A percentile compares a stretch with the other conserved stretches of the same genome.
phyloP scores from a whole-genome alignment of 2,329 filamentous ascomycete genomes.

The Xylaria digitata region DNA sequence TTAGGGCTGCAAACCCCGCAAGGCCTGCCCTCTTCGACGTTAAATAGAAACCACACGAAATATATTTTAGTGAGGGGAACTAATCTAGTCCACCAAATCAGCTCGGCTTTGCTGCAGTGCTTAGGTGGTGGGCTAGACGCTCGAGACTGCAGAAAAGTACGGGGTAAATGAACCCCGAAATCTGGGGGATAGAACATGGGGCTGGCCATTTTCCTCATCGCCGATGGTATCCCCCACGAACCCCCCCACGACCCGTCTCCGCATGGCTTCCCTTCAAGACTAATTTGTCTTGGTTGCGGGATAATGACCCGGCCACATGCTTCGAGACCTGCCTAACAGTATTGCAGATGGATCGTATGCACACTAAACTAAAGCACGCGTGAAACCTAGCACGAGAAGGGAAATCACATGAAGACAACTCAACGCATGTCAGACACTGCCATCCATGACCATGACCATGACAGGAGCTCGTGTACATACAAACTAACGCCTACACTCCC shows the following conservation, averaged over 20 bases:
- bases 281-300: slow-evolving; percentile 17
- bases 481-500: slow-evolving; percentile 18
- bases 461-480: slow-evolving; percentile 24
- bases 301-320: slow-evolving; percentile 24
- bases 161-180: slow-evolving; percentile 30
- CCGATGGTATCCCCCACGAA: slow-evolving; percentile 24
- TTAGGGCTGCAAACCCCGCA: slow-evolving; percentile 6
- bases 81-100: slow-evolving; percentile 3
- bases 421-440: slow-evolving; percentile 32
- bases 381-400: slow-evolving; percentile 14
- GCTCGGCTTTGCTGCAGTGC: slow-evolving; percentile 8
- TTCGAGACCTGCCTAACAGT: slow-evolving; percentile 5
- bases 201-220: slow-evolving; percentile 20
- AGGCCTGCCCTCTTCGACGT: neutral
- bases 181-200: slow-evolving; percentile 34
- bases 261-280: slow-evolving; percentile 17
- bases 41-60: neutral
- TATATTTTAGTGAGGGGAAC: neutral
- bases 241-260: slow-evolving; percentile 19
- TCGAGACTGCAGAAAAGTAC: slow-evolving; percentile 16
- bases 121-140: neutral
- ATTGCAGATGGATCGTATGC: slow-evolving; percentile 1
- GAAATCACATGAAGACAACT: slow-evolving; percentile 37
- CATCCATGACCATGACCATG: slow-evolving; percentile 18
- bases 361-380: slow-evolving; percentile 17